A percentile compares a stretch with the other conserved stretches of the same genome.
phyloP scores from a whole-genome alignment of 1,139 yeast genomes.

The Candida sp. region DNA sequence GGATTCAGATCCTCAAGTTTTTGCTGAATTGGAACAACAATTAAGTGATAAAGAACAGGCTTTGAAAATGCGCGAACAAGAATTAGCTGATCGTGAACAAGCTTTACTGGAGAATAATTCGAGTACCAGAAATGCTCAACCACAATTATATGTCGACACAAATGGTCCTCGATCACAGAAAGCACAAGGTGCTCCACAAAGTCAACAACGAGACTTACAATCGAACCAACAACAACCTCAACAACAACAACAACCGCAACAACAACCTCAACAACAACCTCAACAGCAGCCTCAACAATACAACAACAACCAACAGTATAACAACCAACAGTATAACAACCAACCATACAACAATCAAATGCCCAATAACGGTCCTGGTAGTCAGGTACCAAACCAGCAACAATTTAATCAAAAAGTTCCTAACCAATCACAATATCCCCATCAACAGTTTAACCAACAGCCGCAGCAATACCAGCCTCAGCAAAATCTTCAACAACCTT shows the following conservation, averaged over 20 bases:
- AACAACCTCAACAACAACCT: no score
- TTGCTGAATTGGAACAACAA: conserved; percentile 6
- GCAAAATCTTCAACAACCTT: background rate
- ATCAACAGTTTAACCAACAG: conserved; percentile 1
- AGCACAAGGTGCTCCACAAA: conserved; percentile 3
- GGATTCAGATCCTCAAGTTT: background rate
- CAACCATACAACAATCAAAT: background rate
- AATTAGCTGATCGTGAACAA: conserved; percentile 36
- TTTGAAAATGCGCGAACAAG: conserved; percentile 42
- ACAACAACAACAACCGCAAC: background rate
- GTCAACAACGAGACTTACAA: conserved; percentile 1
- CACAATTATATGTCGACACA: conserved; percentile 4
- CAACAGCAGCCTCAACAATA: background rate
- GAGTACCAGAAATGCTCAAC: conserved; percentile 3
- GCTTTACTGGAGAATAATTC: conserved; percentile 2
- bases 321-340: background rate
- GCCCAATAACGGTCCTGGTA: background rate
- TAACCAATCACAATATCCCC: conserved; percentile 4
- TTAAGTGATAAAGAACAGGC: conserved; percentile 34
- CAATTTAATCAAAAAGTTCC: background rate
- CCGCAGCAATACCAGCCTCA: conserved; percentile 13
- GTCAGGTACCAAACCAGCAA: background rate
- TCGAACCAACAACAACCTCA: conserved; percentile 12
- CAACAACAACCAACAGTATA: background rate
- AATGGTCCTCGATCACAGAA: conserved; percentile 3